Conservation (phyloP, 805 yeast genomes). For the Hanseniaspora lachancei region DNA sequence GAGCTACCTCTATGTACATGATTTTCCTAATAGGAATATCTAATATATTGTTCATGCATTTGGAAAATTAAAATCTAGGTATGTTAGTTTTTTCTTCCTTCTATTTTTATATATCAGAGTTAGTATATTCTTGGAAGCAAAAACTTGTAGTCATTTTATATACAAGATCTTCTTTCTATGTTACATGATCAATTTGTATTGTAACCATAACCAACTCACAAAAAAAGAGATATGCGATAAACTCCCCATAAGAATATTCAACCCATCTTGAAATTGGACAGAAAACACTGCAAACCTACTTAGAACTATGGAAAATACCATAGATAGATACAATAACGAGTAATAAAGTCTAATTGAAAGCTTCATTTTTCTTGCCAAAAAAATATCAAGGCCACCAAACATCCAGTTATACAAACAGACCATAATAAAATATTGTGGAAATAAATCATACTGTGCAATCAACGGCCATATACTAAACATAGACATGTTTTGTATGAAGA, state of each 20-base stretch:
- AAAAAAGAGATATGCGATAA: slow-evolving; percentile 64
- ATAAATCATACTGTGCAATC: slow-evolving; percentile 58
- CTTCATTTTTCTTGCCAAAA: slow-evolving; percentile 30
- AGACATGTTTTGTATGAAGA: slow-evolving; percentile 76
- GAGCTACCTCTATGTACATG: slow-evolving; percentile 27
- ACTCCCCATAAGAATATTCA: slow-evolving; percentile 65
- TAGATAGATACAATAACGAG: slow-evolving; percentile 23
- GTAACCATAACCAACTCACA: slow-evolving; percentile 66
- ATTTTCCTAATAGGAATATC: slow-evolving; percentile 18
- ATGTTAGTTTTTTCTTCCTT: not conserved
- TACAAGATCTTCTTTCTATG: too few relatives aligned
- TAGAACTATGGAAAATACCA: slow-evolving; percentile 19
- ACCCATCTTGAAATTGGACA: slow-evolving; percentile 59
- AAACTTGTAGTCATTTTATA: too few relatives aligned
- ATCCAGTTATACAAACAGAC: slow-evolving; percentile 65
- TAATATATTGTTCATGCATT: not conserved
- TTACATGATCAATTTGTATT: not conserved
- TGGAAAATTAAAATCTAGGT: not conserved
- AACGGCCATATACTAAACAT: slow-evolving; percentile 82
- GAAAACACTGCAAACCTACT: slow-evolving; percentile 47
- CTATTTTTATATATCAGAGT: too few relatives aligned
- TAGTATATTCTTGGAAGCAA: too few relatives aligned
- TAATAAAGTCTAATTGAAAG: not conserved
- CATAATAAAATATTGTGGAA: slow-evolving; percentile 55
- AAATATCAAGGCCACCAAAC: slow-evolving; percentile 48